Conservation (phyloP, 2,329 filamentous ascomycete species). For the Colletotrichum graminicola region DNA sequence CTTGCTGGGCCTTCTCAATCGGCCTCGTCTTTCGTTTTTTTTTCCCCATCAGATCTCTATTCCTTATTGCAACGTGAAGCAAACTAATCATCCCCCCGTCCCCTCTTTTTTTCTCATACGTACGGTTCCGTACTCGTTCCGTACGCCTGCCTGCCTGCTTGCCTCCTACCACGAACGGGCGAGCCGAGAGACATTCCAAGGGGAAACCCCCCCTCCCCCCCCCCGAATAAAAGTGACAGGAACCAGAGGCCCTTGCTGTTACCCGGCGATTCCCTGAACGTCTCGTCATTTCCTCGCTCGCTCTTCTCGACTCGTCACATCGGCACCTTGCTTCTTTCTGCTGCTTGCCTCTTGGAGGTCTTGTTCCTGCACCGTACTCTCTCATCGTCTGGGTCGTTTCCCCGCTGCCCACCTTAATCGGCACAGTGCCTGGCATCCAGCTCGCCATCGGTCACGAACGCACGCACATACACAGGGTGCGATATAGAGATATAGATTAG, state of each 20-base stretch:
- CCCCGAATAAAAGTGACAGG: neutral
- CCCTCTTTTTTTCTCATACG: constrained; percentile 7
- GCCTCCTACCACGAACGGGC: constrained; percentile 3
- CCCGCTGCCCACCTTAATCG: constrained; percentile 7
- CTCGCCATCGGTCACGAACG: neutral
- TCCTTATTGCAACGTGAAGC: constrained; percentile 38
- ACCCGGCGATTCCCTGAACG: constrained; percentile 23
- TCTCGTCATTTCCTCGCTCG: constrained; percentile 25
- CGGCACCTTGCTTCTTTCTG: constrained; percentile 37
- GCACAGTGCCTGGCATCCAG: constrained; percentile 7
- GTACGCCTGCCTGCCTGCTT: neutral
- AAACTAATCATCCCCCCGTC: constrained; percentile 10
- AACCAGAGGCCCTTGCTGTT: constrained; percentile 32
- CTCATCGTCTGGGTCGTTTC: constrained; percentile 1
- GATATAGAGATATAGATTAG: neutral
- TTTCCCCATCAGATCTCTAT: constrained; percentile 36
- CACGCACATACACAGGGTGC: neutral
- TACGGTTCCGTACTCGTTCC: neutral
- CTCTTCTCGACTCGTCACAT: constrained; percentile 37
- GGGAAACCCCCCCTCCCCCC: no score
- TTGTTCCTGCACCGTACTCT: constrained; percentile 5
- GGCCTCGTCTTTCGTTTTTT: neutral
- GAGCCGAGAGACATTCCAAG: constrained; percentile 13
- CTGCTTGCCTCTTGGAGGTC: constrained; percentile 13
- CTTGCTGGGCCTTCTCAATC: neutral